Evolutionary conservation across 352 stramenopile species (phyloP), one percentile per base, ranked within the genome.

Genomic region (Pythium aphanidermatum): DNA sequence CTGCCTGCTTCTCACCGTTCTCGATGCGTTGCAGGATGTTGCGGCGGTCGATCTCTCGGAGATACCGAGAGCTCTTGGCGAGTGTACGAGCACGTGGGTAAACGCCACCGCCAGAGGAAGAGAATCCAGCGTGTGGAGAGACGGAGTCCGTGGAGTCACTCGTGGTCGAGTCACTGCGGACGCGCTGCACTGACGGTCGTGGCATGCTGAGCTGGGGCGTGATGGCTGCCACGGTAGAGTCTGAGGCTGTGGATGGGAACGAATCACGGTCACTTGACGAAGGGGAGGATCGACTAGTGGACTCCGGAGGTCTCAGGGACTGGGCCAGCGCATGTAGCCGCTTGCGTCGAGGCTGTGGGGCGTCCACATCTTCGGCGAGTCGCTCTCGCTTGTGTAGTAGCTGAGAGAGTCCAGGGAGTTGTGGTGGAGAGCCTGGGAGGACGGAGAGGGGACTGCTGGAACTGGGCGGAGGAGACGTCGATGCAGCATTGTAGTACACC

Each of bases 21-120:
- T 66, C 46, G 21, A 83, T 77, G 2, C 73, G 63, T 4, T 48
- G 49, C 20, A 84, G 37, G 48, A 84, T 84, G n/a, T 41, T 52
- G n/a, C 69, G 69, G 1, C 72, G 69, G 46, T 84, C 72, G 29
- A 81, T 79, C 33, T 84, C 72, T 0, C 72, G 63, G 6, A 84
- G 42, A 44, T 84, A 84, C 0, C 72, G 56, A 5, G 72, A 84
- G 2, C 48, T 59, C 40, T 78, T 81, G 6, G 49, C 8, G 17
- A 46, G n/a, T 4, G 39, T 46, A 11, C 39, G 24, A 25, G 39
- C 39, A 27, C 25, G 35, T 13, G 39, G 39, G 11, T 24, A 34
- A 8, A n/a, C n/a, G n/a, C n/a, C n/a, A n/a, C n/a, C n/a, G n/a
- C n/a, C n/a, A n/a, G 39, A 35, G 4, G 13, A 17, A 40, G 16